phyloP scores from a whole-genome alignment of 768 basidiomycete species.

The Sistotremastrum niveocremeum region DNA sequence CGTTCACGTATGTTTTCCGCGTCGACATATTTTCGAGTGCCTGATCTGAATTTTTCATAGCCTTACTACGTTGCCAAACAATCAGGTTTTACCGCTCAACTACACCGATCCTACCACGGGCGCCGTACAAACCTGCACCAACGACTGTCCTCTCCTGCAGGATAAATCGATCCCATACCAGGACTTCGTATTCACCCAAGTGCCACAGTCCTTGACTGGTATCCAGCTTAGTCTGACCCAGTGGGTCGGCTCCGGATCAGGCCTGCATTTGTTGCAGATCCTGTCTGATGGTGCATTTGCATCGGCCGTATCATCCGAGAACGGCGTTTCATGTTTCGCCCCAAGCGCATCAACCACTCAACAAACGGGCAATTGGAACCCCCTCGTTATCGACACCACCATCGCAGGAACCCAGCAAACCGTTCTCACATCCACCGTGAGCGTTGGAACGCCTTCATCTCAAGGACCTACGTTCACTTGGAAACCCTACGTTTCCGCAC shows the following conservation, averaged over 20 bases:
- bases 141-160: constrained; percentile 66
- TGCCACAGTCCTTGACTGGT: constrained; percentile 61
- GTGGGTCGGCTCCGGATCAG: constrained; percentile 65
- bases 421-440: constrained; percentile 55
- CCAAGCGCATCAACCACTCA: constrained; percentile 58
- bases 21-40: neutral
- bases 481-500: constrained; percentile 83
- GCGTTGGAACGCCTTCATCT: constrained; percentile 45
- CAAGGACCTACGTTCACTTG: constrained; percentile 75
- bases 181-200: constrained; percentile 72
- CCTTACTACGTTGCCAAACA: constrained; percentile 81
- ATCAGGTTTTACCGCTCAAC: constrained; percentile 59
- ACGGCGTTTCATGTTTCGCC: constrained; percentile 63
- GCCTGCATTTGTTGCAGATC: constrained; percentile 83
- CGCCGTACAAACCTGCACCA: constrained; percentile 63
- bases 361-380: constrained; percentile 57
- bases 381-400: constrained; percentile 46
- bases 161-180: constrained; percentile 74
- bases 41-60: constrained; percentile 26
- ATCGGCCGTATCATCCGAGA: constrained; percentile 49
- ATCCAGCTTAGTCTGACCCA: constrained; percentile 70
- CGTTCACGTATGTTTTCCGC: constrained; percentile 53
- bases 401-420: constrained; percentile 72
- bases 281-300: constrained; percentile 88
- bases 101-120: constrained; percentile 69